Evolutionary conservation across 805 yeast genomes (phyloP).

Genomic region (Kodamaea fukazawae): DNA sequence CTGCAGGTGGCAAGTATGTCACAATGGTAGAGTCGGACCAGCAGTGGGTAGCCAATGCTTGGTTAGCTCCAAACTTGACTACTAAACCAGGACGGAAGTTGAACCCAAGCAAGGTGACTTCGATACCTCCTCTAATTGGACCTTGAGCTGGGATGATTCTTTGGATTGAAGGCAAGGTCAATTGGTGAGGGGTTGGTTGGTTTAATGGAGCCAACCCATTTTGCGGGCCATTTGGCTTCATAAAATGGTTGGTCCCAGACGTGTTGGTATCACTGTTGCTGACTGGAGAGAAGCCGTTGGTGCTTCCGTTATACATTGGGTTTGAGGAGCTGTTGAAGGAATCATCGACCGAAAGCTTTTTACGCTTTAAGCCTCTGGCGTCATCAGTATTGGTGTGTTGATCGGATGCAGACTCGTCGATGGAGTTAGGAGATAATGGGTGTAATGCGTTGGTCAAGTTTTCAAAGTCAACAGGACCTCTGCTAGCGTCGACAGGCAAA

Average conservation of each 20-base stretch:
- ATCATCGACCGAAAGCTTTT: conserved; percentile 48
- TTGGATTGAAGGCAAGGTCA: conserved; percentile 58
- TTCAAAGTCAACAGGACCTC: conserved; percentile 4
- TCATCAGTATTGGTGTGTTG: conserved; percentile 39
- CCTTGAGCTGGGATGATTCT: conserved; percentile 95
- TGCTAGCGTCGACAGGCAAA: conserved; percentile 3
- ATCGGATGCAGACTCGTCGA: conserved; percentile 60
- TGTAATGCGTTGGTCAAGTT: conserved; percentile 16
- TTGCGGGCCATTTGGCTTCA: conserved; percentile 6
- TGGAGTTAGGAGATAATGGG: conserved; percentile 60
- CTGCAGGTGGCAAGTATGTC: conserved; percentile 89
- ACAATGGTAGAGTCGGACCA: conserved; percentile 96
- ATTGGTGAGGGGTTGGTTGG: conserved; percentile 14
- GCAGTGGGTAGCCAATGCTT: conserved; percentile 83
- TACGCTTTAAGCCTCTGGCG: conserved; percentile 45
- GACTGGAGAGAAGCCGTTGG: conserved; percentile 44
- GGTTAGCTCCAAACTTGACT: conserved; percentile 83
- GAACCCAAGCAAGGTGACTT: conserved; percentile 84
- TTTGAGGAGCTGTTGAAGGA: conserved; percentile 34
- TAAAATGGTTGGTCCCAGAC: conserved; percentile 11
- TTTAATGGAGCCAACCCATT: conserved; percentile 12
- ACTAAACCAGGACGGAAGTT: conserved; percentile 79
- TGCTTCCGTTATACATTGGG: conserved; percentile 39
- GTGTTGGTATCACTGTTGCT: conserved; percentile 46
- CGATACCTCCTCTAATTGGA: conserved; percentile 94